phyloP scores from a whole-genome alignment of 2,329 filamentous ascomycete genomes.

The Cytospora mali region DNA sequence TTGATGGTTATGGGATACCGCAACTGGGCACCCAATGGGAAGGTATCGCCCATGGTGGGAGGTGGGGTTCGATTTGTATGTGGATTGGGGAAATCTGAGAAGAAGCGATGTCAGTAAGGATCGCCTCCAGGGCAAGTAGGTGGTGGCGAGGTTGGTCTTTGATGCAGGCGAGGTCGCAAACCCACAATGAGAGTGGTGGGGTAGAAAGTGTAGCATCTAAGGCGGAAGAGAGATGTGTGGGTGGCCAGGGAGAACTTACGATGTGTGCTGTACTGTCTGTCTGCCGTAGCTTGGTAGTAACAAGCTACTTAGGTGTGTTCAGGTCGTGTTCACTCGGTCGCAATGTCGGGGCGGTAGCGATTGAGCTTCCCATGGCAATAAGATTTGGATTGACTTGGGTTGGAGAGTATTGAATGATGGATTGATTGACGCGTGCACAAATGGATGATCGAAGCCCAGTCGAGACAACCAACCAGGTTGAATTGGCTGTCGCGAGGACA shows the following conservation, averaged over 20 bases:
- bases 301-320: conserved; percentile 3
- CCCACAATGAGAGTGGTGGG: background rate
- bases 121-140: background rate
- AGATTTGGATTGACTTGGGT: background rate
- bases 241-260: background rate
- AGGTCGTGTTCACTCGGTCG: conserved; percentile 19
- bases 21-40: conserved; percentile 64
- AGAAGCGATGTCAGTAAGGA: background rate
- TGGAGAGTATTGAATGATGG: no score
- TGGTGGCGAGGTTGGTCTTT: background rate
- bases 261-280: background rate
- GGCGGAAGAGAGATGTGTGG: background rate
- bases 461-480: background rate
- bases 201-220: background rate
- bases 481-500: background rate
- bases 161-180: background rate
- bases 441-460: background rate
- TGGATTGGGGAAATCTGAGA: conserved; percentile 1
- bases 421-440: no score
- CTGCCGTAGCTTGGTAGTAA: background rate
- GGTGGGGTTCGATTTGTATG: background rate
- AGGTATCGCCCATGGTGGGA: conserved; percentile 46
- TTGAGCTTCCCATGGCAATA: conserved; percentile 28
- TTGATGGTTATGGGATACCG: conserved; percentile 94
- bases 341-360: conserved; percentile 16